Evolutionary conservation across 345 rosid genomes (phyloP), one percentile per base, ranked within the genome.

Genomic region (Barbarea vulgaris): DNA sequence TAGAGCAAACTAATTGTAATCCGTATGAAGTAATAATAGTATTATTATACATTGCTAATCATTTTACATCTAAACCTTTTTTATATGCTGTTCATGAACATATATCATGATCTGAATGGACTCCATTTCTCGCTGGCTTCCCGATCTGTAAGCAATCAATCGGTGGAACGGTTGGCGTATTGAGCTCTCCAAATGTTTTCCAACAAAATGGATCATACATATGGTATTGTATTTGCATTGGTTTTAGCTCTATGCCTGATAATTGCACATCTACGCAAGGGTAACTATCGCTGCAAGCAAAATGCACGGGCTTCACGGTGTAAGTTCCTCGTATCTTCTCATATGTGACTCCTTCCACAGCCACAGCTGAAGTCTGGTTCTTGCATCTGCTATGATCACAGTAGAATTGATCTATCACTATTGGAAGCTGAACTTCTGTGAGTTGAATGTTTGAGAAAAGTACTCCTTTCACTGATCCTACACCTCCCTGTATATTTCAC

Each of bases 391-490:
- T 81, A 73, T 87, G 86, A 82, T 95, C 97, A 27, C 99, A 95
- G 60, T 95, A 95, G 82, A 81, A 95, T 73, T 92, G 97, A 67
- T 95, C 97, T 3, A 95, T 95, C 36, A 92, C 87, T 9, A 92
- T 90, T 0, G 99, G 99, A 62, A 90, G 87, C 77, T 89, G 92
- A 50, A 95, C 99, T 69, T 92, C 97, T 0, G 93, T 81, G 47
- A 95, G 90, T 80, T 89, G 97, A 57, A 95, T 84, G 84, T 95
- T 92, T 58, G 99, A 95, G 87, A 95, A 95, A 60, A 90, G 70
- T 30, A 95, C 83, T 64, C 92, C 96, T 57, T 86, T 91, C 15
- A 95, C 97, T 27, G 93, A 95, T 64, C 99, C 97, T 39, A 86
- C 78, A 53, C 97, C 97, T 69, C 99, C 99, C 96, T 94, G 98